Evolutionary conservation across 2,329 filamentous ascomycete species (phyloP), one percentile per base, ranked within the genome.

Genomic region (Beauveria asiatica): DNA sequence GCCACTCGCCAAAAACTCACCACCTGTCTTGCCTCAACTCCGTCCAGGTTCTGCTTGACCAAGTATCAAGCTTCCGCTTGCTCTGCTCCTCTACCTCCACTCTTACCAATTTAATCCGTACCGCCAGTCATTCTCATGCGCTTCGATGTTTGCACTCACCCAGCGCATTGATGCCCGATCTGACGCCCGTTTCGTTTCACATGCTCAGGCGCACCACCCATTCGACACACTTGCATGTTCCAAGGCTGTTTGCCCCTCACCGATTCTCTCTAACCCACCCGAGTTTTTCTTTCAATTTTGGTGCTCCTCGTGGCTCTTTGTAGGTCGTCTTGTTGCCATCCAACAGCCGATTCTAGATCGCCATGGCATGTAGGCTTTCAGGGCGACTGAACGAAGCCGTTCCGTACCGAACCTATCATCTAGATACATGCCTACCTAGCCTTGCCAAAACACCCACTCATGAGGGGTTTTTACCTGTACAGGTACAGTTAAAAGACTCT

Each of bases 141-240:
- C 17, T 37, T 11, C 19, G 33, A 19, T 27, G 33, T n/a, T 13
- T 53, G 9, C n/a, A 17, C 2, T 4, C 17, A n/a, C 7, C 9
- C 39, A 27, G 27, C 50, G 50, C 50, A 52, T 42, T 49, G 55
- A n/a, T 50, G 23, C 55, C 56, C 33, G 39, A 52, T n/a, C 41
- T 59, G 56, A 59, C 37, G 56, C 39, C 48, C 48, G 56, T 52
- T 59, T 59, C 48, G 56, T 59, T 59, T 59, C 56, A 59, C 25
- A 46, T 52, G 48, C 25, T 52, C 46, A 52, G 27, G 56, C 41
- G 25, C 39, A 51, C 52, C 7, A 46, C 56, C 48, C 46, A 51
- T 25, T 39, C 56, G 45, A 59, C 30, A 59, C 56, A 44, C 33
- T 48, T 41, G 13, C 13, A 30, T 48, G 19, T 48, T 30, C 54